Evolutionary conservation across 352 stramenopile species (phyloP), one percentile per base, ranked within the genome.

Genomic region (Globisporangium carolinianum): DNA sequence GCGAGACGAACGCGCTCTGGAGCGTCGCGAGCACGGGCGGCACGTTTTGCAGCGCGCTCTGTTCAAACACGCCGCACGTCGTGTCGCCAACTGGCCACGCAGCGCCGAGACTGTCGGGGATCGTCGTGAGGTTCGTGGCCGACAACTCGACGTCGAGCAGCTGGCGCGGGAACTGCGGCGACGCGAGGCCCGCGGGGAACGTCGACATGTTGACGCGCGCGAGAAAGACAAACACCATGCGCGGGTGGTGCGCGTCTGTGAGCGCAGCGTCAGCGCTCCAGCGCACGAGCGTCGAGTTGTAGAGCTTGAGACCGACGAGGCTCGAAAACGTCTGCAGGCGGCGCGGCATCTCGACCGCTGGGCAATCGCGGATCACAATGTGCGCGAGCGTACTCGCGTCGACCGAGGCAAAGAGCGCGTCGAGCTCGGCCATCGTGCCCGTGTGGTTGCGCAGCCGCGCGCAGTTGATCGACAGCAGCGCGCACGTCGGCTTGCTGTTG

Each of bases 301-400:
- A 80, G 18, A 78, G 57, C 48, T 79, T 77, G 1, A 80, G 36
- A 1, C 66, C 53, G 17, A 76, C 52, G 2, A 84, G 55, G 2
- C 51, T 47, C 1, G 53, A 66, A 55, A 86, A 81, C 3, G 55
- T 10, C 2, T 68, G 50, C 1, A 86, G 17, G 1, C 51, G 48
- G 0, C 51, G 32, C 1, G 65, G 53, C 10, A 83, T 61, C 38
- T 83, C 69, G 2, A 86, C 41, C 4, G 37, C 43, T 0, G 60
- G 47, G 35, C 73, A 86, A 37, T 87, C 69, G 7, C 71, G 69
- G 9, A 84, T 60, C 9, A 71, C 57, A 12, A 86, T 49, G 4
- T 69, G 47, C 12, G 47, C 46, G 2, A 75, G 55, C 5, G 65
- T 68, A 5, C 17, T 14, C 0, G 41, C 45, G 17, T 83, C 62